These are phyloP conservation scores for Zoysia matrella DNA, from an alignment of 202 grass and related monocot genomes.

Conservation along the genomic window DNA sequence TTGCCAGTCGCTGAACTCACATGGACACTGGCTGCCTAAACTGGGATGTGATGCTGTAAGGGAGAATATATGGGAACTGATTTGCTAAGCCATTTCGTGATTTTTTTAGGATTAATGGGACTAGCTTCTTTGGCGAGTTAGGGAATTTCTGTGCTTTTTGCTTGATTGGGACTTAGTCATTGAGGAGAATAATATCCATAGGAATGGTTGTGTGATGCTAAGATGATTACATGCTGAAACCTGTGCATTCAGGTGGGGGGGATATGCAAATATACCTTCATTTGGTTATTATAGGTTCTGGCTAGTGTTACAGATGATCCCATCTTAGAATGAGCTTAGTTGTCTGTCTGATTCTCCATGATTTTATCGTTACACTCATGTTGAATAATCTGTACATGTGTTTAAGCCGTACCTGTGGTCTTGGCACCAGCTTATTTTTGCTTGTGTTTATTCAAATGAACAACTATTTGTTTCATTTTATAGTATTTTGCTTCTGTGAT, in stretches of 20 bases:
- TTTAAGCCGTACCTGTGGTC: not conserved
- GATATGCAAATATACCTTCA: not conserved
- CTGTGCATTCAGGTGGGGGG: not conserved
- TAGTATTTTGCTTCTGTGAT: not conserved
- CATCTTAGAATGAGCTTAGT: not conserved
- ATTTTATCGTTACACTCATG: not conserved
- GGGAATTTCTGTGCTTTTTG: not conserved
- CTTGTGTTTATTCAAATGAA: constrained; percentile 11
- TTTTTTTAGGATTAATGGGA: not conserved
- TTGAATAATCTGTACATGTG: not conserved
- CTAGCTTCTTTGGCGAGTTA: not conserved
- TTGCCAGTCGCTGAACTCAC: not conserved
- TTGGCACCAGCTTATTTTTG: not conserved
- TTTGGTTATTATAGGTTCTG: not conserved
- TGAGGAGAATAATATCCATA: not conserved
- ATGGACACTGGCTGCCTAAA: constrained; percentile 6
- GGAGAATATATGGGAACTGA: not conserved
- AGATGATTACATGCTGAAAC: not conserved
- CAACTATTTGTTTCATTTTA: not conserved
- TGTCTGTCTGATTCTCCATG: not conserved
- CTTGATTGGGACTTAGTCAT: constrained; percentile 10
- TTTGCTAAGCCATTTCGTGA: not conserved
- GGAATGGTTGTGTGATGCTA: not conserved
- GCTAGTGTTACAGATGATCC: not conserved
- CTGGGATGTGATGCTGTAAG: constrained; percentile 15